phyloP scores from a whole-genome alignment of 169 alveolate species.

The Cryptosporidium tyzzeri region DNA sequence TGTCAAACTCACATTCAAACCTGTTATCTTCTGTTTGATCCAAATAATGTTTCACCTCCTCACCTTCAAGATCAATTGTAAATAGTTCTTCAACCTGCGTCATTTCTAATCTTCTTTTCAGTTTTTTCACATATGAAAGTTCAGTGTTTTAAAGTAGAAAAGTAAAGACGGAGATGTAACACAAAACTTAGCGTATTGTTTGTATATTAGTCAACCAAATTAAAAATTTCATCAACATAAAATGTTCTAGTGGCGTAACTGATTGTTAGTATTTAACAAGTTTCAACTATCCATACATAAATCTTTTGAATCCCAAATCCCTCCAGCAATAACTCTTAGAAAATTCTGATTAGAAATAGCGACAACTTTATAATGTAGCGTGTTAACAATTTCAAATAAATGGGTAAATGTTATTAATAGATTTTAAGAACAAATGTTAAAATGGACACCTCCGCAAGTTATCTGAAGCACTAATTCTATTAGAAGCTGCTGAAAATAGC shows the following conservation, averaged over 20 bases:
- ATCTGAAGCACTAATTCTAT: conserved; percentile 11
- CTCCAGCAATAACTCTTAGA: not conserved
- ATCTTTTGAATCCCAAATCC: not conserved
- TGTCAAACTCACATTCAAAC: not conserved
- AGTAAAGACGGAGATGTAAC: not conserved
- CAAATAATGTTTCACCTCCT: not conserved
- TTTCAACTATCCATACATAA: not conserved
- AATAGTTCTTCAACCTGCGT: conserved; percentile 11
- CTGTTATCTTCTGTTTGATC: not conserved
- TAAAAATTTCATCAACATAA: not conserved
- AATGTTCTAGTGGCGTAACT: not conserved
- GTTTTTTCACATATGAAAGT: no score
- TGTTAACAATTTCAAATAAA: not conserved
- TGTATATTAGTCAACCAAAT: not conserved
- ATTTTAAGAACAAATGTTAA: not conserved
- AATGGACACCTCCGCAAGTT: not conserved
- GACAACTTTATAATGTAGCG: not conserved
- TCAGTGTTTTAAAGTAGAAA: not conserved
- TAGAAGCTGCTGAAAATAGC: conserved; percentile 29
- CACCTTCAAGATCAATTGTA: conserved; percentile 1
- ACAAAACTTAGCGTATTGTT: not conserved
- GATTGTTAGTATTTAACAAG: not conserved
- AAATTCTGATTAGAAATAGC: not conserved
- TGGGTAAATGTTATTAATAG: not conserved
- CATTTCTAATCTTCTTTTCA: not conserved